Evolutionary conservation across 129 eudicot species (phyloP).

Genomic region (Pittosporum tobira): DNA sequence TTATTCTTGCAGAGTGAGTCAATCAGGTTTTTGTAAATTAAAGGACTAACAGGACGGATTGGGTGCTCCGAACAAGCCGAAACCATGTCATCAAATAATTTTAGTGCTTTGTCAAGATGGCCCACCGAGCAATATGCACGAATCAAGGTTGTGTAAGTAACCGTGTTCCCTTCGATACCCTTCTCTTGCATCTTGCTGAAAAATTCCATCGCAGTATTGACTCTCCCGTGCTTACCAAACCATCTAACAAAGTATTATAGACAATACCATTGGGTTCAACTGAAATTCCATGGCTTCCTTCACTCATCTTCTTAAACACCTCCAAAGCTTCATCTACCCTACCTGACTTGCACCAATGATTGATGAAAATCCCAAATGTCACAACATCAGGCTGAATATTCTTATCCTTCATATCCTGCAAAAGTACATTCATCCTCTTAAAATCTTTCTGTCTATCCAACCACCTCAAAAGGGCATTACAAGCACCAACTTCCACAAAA

Average conservation of each 20-base stretch:
- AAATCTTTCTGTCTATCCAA: constrained; percentile 35
- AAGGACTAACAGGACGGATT: too few species aligned
- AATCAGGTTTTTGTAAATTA: constrained; percentile 65
- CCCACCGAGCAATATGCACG: constrained; percentile 54
- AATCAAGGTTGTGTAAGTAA: constrained; percentile 58
- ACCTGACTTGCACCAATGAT: constrained; percentile 48
- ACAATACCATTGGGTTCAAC: constrained; percentile 58
- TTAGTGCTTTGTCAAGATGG: constrained; percentile 54
- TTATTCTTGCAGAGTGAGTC: constrained; percentile 50
- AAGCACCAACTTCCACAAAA: constrained; percentile 30
- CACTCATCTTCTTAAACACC: constrained; percentile 53
- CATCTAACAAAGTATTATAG: constrained; percentile 65
- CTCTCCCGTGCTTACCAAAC: constrained; percentile 63
- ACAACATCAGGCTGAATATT: constrained; percentile 42
- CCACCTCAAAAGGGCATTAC: constrained; percentile 52
- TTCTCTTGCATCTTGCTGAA: constrained; percentile 48
- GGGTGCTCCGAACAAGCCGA: constrained; percentile 36
- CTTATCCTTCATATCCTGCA: constrained; percentile 63
- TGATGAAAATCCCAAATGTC: constrained; percentile 54
- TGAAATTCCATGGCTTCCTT: constrained; percentile 32
- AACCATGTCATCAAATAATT: constrained; percentile 47
- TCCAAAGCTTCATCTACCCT: constrained; percentile 66
- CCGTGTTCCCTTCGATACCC: constrained; percentile 54
- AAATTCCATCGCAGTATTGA: constrained; percentile 51
- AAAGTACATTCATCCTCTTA: constrained; percentile 35